phyloP scores from a whole-genome alignment of 2,329 filamentous ascomycete genomes.

The Aspergillus luchuensis region DNA sequence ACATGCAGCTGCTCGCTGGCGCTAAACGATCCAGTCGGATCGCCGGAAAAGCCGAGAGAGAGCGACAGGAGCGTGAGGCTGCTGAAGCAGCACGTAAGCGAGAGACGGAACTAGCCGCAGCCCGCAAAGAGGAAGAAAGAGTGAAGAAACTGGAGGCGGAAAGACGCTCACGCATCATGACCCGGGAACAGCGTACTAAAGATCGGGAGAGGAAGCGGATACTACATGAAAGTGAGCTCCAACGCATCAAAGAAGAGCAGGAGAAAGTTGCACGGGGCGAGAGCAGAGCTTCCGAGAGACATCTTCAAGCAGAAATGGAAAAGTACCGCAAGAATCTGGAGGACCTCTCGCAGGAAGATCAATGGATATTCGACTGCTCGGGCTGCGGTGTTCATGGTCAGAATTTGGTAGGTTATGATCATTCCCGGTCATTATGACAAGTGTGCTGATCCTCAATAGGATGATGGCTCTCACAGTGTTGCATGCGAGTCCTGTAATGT shows the following conservation, averaged over 20 bases:
- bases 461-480: slow-evolving; percentile 91
- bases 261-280: slow-evolving; percentile 59
- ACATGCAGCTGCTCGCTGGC: slow-evolving; percentile 82
- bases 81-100: slow-evolving; percentile 70
- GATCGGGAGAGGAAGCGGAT: slow-evolving; percentile 82
- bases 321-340: slow-evolving; percentile 75
- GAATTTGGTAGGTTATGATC: slow-evolving; percentile 58
- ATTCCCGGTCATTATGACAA: too few species aligned
- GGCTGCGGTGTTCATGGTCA: slow-evolving; percentile 87
- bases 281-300: slow-evolving; percentile 72
- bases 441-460: slow-evolving; percentile 48
- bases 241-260: slow-evolving; percentile 75
- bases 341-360: slow-evolving; percentile 72
- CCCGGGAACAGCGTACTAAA: slow-evolving; percentile 79
- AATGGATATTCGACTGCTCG: slow-evolving; percentile 92
- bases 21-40: slow-evolving; percentile 92
- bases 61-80: slow-evolving; percentile 70
- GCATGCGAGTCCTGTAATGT: slow-evolving; percentile 92
- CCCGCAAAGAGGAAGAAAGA: slow-evolving; percentile 59
- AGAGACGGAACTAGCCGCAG: slow-evolving; percentile 64
- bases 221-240: slow-evolving; percentile 81
- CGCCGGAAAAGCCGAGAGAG: slow-evolving; percentile 76
- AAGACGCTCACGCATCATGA: slow-evolving; percentile 76
- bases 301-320: slow-evolving; percentile 79
- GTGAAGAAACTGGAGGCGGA: slow-evolving; percentile 70